Evolutionary conservation across 1,139 yeast genomes (phyloP), one percentile per base, ranked within the genome.

Genomic region (Sugiyamaella neomexicana): DNA sequence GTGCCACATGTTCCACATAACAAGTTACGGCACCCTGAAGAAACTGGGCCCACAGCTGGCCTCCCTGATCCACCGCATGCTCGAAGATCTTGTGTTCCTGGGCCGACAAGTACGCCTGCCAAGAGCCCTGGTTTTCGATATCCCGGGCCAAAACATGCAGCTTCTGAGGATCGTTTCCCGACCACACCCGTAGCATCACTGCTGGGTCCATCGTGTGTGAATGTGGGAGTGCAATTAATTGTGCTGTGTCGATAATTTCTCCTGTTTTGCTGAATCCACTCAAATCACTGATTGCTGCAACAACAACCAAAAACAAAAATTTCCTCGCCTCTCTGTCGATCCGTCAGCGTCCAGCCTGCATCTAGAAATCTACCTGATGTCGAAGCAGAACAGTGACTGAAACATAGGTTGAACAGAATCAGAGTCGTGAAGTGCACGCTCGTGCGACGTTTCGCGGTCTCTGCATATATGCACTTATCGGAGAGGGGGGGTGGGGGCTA

Each of bases 41-140:
- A 52, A 73, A 69, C 44, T 58, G 61, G 15, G 60, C 55, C 77
- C 77, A 74, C 9, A 66, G 58, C 15, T 61, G 66, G 5, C 66
- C 70, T 36, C 71, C 72, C 20, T 61, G 58, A 6, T 62, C 63
- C 38, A 72, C 54, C 4, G 72, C 75, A 45, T 59, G 59, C 45
- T 62, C 64, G 54, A 73, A 72, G 23, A 73, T 53, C 46, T 65
- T 66, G 55, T 74, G 76, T 58, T 74, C 78, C 44, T 66, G 69
- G 8, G 65, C 63, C 15, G 72, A 63, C 44, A 74, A 59, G 55
- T 70, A 73, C 32, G 75, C 71, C 27, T 68, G 61, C 77, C 78
- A 75, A 12, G 65, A 58, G 7, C 70, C 77, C 34, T 68, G 66
- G 1, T 62, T 57, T 48, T 74, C 73, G 36, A 75, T 68, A 52